Evolutionary conservation across 1,139 yeast genomes (phyloP).

Genomic region (Sugiyamaella xylanicola): DNA sequence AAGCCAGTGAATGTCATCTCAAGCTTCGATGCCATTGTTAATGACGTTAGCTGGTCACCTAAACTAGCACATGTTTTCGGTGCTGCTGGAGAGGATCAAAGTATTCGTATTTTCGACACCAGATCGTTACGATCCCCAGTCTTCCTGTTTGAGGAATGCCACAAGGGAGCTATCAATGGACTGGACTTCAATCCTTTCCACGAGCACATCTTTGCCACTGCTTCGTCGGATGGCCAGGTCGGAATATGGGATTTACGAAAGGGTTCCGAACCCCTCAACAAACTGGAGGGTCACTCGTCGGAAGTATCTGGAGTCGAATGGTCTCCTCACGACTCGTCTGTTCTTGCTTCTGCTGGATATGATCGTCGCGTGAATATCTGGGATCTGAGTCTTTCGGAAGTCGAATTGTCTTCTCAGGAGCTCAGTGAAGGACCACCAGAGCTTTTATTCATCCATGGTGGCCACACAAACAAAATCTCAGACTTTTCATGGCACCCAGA

Average conservation of each 20-base stretch:
- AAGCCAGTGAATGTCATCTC: conserved; percentile 32
- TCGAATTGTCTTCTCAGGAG: conserved; percentile 41
- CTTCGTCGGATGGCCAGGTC: conserved; percentile 62
- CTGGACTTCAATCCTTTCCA: conserved; percentile 64
- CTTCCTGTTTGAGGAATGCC: conserved; percentile 38
- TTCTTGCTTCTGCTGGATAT: conserved; percentile 71
- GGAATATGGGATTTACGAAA: conserved; percentile 72
- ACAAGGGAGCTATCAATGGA: conserved; percentile 58
- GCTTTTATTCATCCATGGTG: conserved; percentile 75
- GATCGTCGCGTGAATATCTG: conserved; percentile 76
- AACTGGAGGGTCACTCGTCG: conserved; percentile 53
- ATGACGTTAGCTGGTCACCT: conserved; percentile 51
- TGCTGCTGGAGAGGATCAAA: conserved; percentile 72
- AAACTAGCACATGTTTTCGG: conserved; percentile 56
- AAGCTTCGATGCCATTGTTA: conserved; percentile 42
- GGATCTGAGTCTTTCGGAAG: conserved; percentile 53
- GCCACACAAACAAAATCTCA: conserved; percentile 85
- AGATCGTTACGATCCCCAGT: conserved; percentile 43
- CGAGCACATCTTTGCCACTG: conserved; percentile 63
- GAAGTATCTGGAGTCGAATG: conserved; percentile 73
- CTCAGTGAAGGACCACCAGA: conserved; percentile 42
- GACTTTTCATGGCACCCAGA: conserved; percentile 87
- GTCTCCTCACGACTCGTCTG: conserved; percentile 63
- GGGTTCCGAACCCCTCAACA: conserved; percentile 35
- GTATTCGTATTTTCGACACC: conserved; percentile 67